Evolutionary conservation across 192 early-diverging fungal genomes (phyloP).

Genomic region (Cladochytrium replicatum): DNA sequence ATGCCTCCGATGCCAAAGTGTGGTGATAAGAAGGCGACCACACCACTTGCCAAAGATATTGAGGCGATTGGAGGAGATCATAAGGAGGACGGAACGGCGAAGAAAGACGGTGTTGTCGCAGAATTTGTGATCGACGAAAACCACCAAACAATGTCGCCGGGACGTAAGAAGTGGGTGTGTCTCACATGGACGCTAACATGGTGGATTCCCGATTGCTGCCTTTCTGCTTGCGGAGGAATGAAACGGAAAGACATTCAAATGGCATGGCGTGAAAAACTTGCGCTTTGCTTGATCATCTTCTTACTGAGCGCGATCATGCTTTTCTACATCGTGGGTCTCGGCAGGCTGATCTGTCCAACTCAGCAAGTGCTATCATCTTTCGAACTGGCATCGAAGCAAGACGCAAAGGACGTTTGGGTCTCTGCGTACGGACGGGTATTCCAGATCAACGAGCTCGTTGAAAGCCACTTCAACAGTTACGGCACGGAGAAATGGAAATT

Average conservation of each 20-base stretch:
- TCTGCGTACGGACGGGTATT: slow-evolving; percentile 39
- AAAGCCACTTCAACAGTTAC: slow-evolving; percentile 18
- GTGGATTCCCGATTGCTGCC: slow-evolving; percentile 59
- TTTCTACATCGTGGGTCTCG: slow-evolving; percentile 82
- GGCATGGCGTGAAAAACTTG: slow-evolving; percentile 90
- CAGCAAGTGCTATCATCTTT: slow-evolving; percentile 40
- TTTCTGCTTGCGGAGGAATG: slow-evolving; percentile 56
- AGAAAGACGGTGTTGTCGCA: neutral
- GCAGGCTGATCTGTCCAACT: slow-evolving; percentile 72
- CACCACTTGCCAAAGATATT: no score
- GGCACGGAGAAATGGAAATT: slow-evolving; percentile 23
- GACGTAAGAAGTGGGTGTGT: slow-evolving; percentile 50
- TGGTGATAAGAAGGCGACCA: no score
- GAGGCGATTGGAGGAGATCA: no score
- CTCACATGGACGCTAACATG: slow-evolving; percentile 78
- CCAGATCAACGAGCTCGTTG: slow-evolving; percentile 25
- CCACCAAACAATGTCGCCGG: slow-evolving; percentile 36
- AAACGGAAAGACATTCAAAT: slow-evolving; percentile 82
- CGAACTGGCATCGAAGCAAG: slow-evolving; percentile 18
- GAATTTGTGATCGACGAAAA: slow-evolving; percentile 4
- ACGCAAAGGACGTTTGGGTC: slow-evolving; percentile 24
- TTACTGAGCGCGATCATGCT: slow-evolving; percentile 63
- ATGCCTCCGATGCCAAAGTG: no score
- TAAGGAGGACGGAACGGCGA: slow-evolving; percentile 8
- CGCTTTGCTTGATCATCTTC: slow-evolving; percentile 72